These are phyloP conservation scores for Talaromyces sp. DNA, from an alignment of 2,329 filamentous ascomycete genomes.

Conservation along the genomic window DNA sequence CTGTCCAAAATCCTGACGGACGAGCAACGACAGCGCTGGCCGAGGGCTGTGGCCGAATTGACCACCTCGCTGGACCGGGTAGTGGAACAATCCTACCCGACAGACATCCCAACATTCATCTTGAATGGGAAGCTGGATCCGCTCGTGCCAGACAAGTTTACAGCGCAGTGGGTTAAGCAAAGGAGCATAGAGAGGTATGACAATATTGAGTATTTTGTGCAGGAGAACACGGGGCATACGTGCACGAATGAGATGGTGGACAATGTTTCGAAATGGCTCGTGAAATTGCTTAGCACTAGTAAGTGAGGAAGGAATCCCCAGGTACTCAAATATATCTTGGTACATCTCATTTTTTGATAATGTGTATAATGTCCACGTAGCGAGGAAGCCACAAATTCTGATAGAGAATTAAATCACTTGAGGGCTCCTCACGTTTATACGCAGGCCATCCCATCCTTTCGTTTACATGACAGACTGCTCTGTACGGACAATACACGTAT, in stretches of 20 bases:
- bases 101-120: conserved; percentile 12
- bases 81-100: conserved; percentile 5
- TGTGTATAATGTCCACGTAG: too few relatives aligned
- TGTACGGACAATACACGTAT: too few relatives aligned
- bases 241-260: conserved; percentile 13
- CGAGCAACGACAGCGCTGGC: conserved; percentile 14
- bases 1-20: conserved; percentile 3
- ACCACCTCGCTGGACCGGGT: conserved; percentile 1
- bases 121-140: conserved; percentile 14
- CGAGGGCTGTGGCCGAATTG: neutral
- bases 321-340: too few relatives aligned
- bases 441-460: too few relatives aligned
- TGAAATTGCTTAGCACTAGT: neutral
- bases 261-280: conserved; percentile 11
- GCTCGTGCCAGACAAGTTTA: conserved; percentile 15
- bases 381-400: too few relatives aligned
- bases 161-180: conserved; percentile 11
- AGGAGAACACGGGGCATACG: conserved; percentile 14
- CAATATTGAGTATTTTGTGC: conserved; percentile 13
- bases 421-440: too few relatives aligned
- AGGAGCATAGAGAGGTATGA: neutral
- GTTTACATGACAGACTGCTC: neutral
- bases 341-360: too few relatives aligned
- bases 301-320: neutral
- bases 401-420: too few relatives aligned